These are phyloP conservation scores for Aureobasidium sp. DNA, from an alignment of 2,329 filamentous ascomycete species.

Conservation along the genomic window DNA sequence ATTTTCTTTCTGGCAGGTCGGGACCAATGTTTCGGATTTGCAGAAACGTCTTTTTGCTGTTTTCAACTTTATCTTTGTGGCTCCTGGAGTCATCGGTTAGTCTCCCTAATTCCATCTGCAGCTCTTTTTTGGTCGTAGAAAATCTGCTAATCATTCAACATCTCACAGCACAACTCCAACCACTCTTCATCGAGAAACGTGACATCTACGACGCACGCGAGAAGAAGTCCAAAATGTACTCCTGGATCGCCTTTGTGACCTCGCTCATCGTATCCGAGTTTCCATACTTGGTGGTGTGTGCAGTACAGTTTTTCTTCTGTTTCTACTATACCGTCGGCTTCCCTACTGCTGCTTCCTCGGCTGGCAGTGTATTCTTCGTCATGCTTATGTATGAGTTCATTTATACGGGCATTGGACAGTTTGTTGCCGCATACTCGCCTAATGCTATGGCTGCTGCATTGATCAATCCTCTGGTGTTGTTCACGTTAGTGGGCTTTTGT, in stretches of 20 bases:
- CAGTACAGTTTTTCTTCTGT: conserved; percentile 59
- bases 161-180: conserved; percentile 83
- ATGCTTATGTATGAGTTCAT: conserved; percentile 78
- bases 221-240: conserved; percentile 82
- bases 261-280: conserved; percentile 74
- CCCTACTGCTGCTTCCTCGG: too few species aligned
- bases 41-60: conserved; percentile 71
- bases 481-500: conserved; percentile 77
- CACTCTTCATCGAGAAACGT: conserved; percentile 71
- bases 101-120: too few species aligned
- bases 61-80: conserved; percentile 81
- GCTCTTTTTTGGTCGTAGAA: too few species aligned
- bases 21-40: conserved; percentile 34
- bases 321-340: conserved; percentile 63
- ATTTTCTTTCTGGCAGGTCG: conserved; percentile 66
- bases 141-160: too few species aligned
- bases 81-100: conserved; percentile 77
- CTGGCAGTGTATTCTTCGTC: too few species aligned
- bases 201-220: conserved; percentile 79
- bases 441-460: conserved; percentile 65
- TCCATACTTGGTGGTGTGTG: conserved; percentile 63
- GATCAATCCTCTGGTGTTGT: conserved; percentile 78
- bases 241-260: conserved; percentile 75
- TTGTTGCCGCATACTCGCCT: conserved; percentile 57
- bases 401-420: conserved; percentile 73